phyloP scores from a whole-genome alignment of 805 yeast species.

The Yamadazyma sp. region DNA sequence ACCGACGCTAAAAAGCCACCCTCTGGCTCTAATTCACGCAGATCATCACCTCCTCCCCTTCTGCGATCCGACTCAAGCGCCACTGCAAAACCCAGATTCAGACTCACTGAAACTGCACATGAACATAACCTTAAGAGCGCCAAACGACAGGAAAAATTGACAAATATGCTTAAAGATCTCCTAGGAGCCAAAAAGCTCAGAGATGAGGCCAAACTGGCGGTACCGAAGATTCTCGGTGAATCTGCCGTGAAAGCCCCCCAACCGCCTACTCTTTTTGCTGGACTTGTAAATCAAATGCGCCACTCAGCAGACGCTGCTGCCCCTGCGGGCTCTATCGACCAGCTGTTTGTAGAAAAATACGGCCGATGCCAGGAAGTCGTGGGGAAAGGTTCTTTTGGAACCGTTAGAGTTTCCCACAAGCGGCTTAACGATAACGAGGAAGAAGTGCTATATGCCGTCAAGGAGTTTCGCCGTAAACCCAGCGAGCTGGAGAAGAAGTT shows the following conservation, averaged over 20 bases:
- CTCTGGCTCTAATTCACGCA: conserved; percentile 3
- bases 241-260: conserved; percentile 13
- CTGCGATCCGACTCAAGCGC: conserved; percentile 16
- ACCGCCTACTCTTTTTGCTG: conserved; percentile 74
- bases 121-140: conserved; percentile 77
- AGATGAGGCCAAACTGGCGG: conserved; percentile 71
- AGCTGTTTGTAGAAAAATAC: conserved; percentile 81
- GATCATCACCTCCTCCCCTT: conserved; percentile 19
- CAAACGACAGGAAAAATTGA: conserved; percentile 73
- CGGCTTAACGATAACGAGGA: conserved; percentile 28
- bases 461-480: conserved; percentile 69
- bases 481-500: conserved; percentile 66
- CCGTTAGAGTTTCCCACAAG: conserved; percentile 85
- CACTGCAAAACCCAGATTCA: conserved; percentile 44
- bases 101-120: conserved; percentile 72
- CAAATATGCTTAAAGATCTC: conserved; percentile 72
- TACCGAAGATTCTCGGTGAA: conserved; percentile 54
- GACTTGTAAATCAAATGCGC: conserved; percentile 60
- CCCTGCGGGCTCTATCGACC: conserved; percentile 23
- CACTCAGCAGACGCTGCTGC: conserved; percentile 13
- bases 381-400: conserved; percentile 93
- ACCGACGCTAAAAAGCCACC: conserved; percentile 2
- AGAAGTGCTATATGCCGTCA: conserved; percentile 74
- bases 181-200: conserved; percentile 72
- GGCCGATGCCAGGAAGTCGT: conserved; percentile 94